phyloP scores from a whole-genome alignment of 2,329 filamentous ascomycete species.

The Cladobotryum protrusum region DNA sequence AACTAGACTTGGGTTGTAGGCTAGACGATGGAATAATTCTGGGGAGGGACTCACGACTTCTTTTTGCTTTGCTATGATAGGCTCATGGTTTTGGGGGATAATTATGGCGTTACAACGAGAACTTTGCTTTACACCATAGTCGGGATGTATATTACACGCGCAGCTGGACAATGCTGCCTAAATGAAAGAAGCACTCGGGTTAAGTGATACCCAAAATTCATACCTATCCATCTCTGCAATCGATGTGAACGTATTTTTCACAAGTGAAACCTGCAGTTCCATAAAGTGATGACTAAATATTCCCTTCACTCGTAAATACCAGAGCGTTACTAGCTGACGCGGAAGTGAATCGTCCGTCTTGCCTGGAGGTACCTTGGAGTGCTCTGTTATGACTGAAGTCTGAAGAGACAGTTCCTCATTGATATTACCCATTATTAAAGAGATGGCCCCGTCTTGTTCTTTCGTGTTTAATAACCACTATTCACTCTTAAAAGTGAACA shows the following conservation, averaged over 20 bases:
- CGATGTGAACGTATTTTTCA: background rate
- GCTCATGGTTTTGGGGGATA: conserved; percentile 36
- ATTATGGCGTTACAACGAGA: conserved; percentile 42
- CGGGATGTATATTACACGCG: conserved; percentile 39
- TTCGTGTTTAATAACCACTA: too few relatives aligned
- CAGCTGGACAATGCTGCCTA: conserved; percentile 8
- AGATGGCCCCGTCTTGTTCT: too few relatives aligned
- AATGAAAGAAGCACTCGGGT: conserved; percentile 17
- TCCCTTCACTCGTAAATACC: too few relatives aligned
- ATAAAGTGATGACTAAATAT: too few relatives aligned
- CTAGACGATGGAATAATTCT: conserved; percentile 16
- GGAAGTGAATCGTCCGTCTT: too few relatives aligned
- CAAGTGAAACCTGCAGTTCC: too few relatives aligned
- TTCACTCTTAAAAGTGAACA: too few relatives aligned
- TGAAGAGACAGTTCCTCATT: background rate
- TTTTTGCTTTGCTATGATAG: conserved; percentile 31
- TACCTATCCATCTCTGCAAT: background rate
- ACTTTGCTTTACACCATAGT: conserved; percentile 30
- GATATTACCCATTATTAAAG: background rate
- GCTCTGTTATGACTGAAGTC: too few relatives aligned
- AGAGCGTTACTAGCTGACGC: too few relatives aligned
- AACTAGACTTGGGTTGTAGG: conserved; percentile 51
- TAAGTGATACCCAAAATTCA: conserved; percentile 4
- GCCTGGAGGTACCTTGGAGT: too few relatives aligned
- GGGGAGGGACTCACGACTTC: conserved; percentile 16